These are phyloP conservation scores for Serendipita indica DNA, from an alignment of 768 basidiomycete species.

Conservation along the genomic window DNA sequence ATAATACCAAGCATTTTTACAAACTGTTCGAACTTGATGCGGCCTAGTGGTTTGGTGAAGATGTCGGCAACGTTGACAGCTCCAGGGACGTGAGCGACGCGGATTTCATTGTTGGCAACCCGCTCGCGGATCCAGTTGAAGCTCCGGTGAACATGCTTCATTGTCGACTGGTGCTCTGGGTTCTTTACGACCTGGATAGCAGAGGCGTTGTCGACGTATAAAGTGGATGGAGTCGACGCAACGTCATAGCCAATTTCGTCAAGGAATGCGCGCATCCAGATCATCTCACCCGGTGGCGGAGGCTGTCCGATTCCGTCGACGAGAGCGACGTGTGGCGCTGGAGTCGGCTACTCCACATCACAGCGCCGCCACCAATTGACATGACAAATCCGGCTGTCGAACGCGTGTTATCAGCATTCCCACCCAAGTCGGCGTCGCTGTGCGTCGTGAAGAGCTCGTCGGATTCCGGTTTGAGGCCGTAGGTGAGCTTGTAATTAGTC, in stretches of 20 bases:
- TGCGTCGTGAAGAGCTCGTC: neutral
- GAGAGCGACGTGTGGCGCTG: constrained; percentile 16
- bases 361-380: constrained; percentile 8
- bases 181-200: constrained; percentile 16
- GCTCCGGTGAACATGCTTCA: constrained; percentile 20
- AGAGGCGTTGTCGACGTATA: constrained; percentile 18
- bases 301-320: constrained; percentile 14
- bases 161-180: neutral
- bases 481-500: neutral
- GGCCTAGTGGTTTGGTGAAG: constrained; percentile 13
- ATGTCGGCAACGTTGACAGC: constrained; percentile 14
- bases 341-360: constrained; percentile 15
- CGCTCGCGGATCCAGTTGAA: constrained; percentile 19
- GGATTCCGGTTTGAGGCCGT: neutral
- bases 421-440: constrained; percentile 6
- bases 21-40: neutral
- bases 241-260: constrained; percentile 9
- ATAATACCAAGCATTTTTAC: neutral
- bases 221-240: neutral
- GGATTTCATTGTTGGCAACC: constrained; percentile 14
- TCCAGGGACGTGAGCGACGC: constrained; percentile 15
- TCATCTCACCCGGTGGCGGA: neutral
- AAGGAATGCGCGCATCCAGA: constrained; percentile 12
- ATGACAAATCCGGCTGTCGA: constrained; percentile 10
- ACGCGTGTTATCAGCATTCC: constrained; percentile 4